Conservation (phyloP, 148 eudicot species). For the Rhododendron ferrugineum region DNA sequence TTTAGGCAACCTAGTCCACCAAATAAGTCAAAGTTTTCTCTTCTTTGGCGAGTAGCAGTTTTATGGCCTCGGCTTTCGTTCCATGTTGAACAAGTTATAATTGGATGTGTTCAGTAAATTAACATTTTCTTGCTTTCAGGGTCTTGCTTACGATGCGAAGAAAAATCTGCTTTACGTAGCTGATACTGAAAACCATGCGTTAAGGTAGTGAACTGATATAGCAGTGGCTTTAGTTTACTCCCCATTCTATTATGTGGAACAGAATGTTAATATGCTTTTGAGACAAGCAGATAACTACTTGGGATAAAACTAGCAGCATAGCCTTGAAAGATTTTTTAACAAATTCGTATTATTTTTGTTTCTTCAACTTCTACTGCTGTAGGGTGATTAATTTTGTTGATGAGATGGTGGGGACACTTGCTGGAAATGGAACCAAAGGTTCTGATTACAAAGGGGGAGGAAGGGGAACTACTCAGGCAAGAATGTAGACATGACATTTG, state of each 20-base stretch:
- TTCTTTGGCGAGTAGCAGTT: neutral
- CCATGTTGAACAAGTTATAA: neutral
- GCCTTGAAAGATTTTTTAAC: neutral
- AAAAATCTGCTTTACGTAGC: constrained; percentile 89
- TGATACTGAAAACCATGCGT: constrained; percentile 97
- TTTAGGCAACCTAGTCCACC: neutral
- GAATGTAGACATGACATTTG: constrained; percentile 17
- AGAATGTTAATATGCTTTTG: neutral
- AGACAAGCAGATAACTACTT: neutral
- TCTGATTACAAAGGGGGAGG: constrained; percentile 90
- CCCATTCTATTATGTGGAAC: neutral
- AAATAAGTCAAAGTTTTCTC: neutral
- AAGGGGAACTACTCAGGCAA: constrained; percentile 77
- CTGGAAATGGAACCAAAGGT: constrained; percentile 96
- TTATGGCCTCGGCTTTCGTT: neutral
- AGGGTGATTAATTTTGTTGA: constrained; percentile 93
- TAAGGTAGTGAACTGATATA: constrained; percentile 44
- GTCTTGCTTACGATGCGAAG: constrained; percentile 84
- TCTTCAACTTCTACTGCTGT: constrained; percentile 20
- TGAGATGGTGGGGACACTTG: constrained; percentile 79
- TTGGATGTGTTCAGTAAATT: neutral
- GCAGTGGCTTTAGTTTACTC: neutral
- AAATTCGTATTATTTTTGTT: neutral
- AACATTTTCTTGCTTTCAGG: constrained; percentile 34
- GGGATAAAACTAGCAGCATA: neutral